Percentiles rank a stretch among this genome's conserved stretches.
phyloP scores from a whole-genome alignment of 352 stramenopile species.

The Phytopythium mirpurense region DNA sequence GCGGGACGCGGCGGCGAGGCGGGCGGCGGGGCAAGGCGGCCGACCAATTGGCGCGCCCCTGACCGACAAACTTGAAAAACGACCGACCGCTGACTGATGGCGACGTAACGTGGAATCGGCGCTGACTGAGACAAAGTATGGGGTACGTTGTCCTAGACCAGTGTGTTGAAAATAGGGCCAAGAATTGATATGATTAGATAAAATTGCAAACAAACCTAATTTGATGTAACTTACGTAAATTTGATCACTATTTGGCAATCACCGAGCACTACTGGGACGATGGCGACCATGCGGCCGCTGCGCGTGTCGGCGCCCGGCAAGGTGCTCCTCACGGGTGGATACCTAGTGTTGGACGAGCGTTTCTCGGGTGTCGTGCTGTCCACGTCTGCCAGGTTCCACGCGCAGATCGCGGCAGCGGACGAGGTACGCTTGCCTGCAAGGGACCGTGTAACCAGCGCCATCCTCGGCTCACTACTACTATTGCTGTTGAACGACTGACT shows the following conservation, averaged over 20 bases:
- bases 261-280: neutral
- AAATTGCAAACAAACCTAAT: too few relatives aligned
- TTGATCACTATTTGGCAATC: too few relatives aligned
- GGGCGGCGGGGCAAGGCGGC: neutral
- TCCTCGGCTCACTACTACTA: too few relatives aligned
- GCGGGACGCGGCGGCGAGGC: neutral
- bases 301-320: constrained; percentile 95
- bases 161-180: too few relatives aligned
- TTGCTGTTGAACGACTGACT: too few relatives aligned
- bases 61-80: neutral
- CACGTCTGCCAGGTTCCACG: constrained; percentile 91
- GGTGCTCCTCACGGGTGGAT: constrained; percentile 94
- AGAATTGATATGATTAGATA: too few relatives aligned
- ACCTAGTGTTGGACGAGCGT: constrained; percentile 91
- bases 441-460: too few relatives aligned
- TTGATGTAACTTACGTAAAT: too few relatives aligned
- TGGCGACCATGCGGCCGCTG: constrained; percentile 6
- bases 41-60: neutral
- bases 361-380: constrained; percentile 90
- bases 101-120: too few relatives aligned
- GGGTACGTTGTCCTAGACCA: too few relatives aligned
- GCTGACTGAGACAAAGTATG: too few relatives aligned
- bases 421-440: too few relatives aligned
- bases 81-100: neutral
- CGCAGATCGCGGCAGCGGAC: constrained; percentile 36